These are phyloP conservation scores for Asclepias syriaca DNA, from an alignment of 257 asterid species.

Conservation along the genomic window DNA sequence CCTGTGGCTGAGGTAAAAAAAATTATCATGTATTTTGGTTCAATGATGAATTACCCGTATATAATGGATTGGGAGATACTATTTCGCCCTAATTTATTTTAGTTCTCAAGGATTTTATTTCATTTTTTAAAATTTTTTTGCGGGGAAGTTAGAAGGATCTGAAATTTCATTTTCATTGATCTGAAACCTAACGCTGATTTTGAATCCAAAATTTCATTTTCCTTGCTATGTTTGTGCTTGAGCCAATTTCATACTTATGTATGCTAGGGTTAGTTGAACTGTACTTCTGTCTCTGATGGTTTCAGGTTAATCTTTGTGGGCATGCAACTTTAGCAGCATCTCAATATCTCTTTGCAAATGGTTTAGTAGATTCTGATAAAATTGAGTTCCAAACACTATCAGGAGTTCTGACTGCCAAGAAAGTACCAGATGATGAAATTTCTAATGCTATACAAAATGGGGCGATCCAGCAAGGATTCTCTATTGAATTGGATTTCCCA, in stretches of 20 bases:
- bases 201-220: background rate
- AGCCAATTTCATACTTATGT: too few species aligned
- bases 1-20: slow-evolving; percentile 68
- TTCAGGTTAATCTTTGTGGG: slow-evolving; percentile 82
- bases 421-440: slow-evolving; percentile 23
- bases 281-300: background rate
- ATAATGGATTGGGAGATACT: background rate
- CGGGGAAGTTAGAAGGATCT: background rate
- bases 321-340: slow-evolving; percentile 94
- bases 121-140: background rate
- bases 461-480: slow-evolving; percentile 29
- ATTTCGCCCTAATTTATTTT: background rate
- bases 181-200: background rate
- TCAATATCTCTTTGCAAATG: slow-evolving; percentile 54
- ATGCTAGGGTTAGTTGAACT: background rate
- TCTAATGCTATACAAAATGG: slow-evolving; percentile 27
- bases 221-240: too few species aligned
- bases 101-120: background rate
- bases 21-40: background rate
- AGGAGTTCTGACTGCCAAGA: slow-evolving; percentile 68
- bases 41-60: background rate
- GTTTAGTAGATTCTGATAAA: slow-evolving; percentile 41
- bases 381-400: slow-evolving; percentile 67
- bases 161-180: background rate
- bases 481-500: slow-evolving; percentile 76